phyloP scores from a whole-genome alignment of 345 rosid species.

The Syzygium oleosum region DNA sequence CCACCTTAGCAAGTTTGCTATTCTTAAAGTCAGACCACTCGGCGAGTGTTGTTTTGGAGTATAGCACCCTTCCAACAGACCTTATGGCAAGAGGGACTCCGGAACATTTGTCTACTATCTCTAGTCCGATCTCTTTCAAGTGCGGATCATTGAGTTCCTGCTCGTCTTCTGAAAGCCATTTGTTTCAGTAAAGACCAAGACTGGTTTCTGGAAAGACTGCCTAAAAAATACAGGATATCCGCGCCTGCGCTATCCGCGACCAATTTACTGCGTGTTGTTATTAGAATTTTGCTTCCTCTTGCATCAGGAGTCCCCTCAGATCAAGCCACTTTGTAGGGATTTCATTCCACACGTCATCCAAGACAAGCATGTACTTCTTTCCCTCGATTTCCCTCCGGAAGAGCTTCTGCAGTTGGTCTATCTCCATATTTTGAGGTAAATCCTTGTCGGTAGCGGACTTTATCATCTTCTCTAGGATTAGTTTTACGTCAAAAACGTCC shows the following conservation, averaged over 20 bases:
- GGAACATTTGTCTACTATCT: constrained; percentile 6
- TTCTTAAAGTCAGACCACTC: constrained; percentile 12
- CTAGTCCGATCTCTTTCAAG: constrained; percentile 1
- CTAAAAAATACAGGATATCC: not conserved
- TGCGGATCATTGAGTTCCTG: not conserved
- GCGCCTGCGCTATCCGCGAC: not conserved
- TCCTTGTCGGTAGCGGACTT: not conserved
- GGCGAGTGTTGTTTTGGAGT: not conserved
- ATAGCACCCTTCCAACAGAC: constrained; percentile 8
- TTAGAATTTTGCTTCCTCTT: not conserved
- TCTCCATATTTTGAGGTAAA: not conserved
- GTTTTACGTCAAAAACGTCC: not conserved
- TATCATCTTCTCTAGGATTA: not conserved
- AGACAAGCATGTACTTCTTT: not conserved
- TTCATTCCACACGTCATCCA: constrained; percentile 7
- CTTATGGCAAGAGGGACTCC: constrained; percentile 19
- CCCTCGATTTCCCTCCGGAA: not conserved
- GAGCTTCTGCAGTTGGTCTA: not conserved
- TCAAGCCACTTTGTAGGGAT: not conserved
- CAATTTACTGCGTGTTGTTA: not conserved
- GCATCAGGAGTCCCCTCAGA: not conserved
- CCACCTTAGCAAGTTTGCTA: not conserved
- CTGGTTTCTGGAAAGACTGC: not conserved
- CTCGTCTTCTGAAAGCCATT: not conserved
- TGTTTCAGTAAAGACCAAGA: not conserved